Percentiles rank a stretch among this genome's conserved stretches.
Evolutionary conservation across 2,329 filamentous ascomycete species (phyloP).

Genomic region (Penicillium capsulatum): DNA sequence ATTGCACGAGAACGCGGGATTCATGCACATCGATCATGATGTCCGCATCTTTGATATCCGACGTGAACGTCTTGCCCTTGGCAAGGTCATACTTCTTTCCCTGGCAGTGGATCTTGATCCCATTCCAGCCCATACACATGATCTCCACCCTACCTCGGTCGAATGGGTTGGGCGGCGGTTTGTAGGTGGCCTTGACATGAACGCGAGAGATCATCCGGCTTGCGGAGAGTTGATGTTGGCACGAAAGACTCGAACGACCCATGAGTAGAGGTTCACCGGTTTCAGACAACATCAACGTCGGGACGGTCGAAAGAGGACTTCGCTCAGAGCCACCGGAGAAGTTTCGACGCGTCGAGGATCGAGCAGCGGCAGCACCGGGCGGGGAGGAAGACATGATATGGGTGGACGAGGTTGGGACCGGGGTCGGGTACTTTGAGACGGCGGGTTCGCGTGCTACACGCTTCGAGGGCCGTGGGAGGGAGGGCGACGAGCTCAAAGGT

Average conservation of each 20-base stretch:
- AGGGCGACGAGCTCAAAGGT: conserved; percentile 47
- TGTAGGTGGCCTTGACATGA: conserved; percentile 83
- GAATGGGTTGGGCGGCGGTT: conserved; percentile 62
- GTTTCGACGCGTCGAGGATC: conserved; percentile 57
- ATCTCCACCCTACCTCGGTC: conserved; percentile 79
- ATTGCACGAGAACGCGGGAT: conserved; percentile 80
- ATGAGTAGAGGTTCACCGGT: conserved; percentile 79
- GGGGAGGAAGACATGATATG: conserved; percentile 86
- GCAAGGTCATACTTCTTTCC: conserved; percentile 78
- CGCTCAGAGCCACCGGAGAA: conserved; percentile 65
- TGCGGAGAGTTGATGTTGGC: conserved; percentile 88
- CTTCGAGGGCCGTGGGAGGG: conserved; percentile 46
- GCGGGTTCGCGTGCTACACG: conserved; percentile 44
- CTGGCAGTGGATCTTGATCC: conserved; percentile 85
- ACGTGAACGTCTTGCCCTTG: conserved; percentile 86
- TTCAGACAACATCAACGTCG: conserved; percentile 73
- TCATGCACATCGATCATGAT: conserved; percentile 96
- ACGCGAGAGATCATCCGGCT: conserved; percentile 91
- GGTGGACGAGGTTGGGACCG: conserved; percentile 88
- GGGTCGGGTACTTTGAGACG: conserved; percentile 75
- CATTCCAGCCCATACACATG: conserved; percentile 93
- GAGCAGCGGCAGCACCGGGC: conserved; percentile 50
- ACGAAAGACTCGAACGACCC: conserved; percentile 91
- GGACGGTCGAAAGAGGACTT: conserved; percentile 75
- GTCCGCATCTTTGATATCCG: conserved; percentile 79